Base-by-base conservation (phyloP, 441 rosid species). In the Eugenia klotzschiana region DNA sequence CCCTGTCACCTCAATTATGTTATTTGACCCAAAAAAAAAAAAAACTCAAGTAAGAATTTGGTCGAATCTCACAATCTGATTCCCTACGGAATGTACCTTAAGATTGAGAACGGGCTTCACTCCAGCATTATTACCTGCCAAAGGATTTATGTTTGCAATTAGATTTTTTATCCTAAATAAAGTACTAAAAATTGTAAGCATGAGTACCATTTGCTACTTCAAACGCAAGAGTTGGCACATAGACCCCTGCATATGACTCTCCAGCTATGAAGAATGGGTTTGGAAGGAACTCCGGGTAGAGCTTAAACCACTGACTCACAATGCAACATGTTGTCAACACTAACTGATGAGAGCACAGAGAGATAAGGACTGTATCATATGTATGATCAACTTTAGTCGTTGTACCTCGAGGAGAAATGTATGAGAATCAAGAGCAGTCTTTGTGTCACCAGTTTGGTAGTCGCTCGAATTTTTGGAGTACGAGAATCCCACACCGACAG, bases 231-330 rank as follows among this genome's bases (percentile, higher is more conserved):
- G 93, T 94, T 43, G 98, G 99, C 81, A 95, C 95, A 82, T 93
- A 96, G 64, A 96, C 83, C 85, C 98, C 98, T 82, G 98, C 98
- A 88, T 91, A 96, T 5, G 98, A 94, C 92, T 95, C 98, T 86
- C 99, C 98, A 25, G 98, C 84, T 80, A 96, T 86, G 84, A 86
- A 96, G 82, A 96, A 93, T 5, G 94, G 95, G 87, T 96, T 96
- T 79, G 94, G 81, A 51, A 91, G 95, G 88, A 94, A 95, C 88
- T 96, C 95, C 0, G 94, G 91, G 87, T 91, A 96, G 79, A 89
- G 90, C 87, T 91, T 88, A 88, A 96, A 94, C 98, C 99, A 96
- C 98, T 96, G 86, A 5, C 64, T 84, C 83, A 74, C 43, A 88
- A 83, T 51, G 73, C 58, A 57, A 60, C 84, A 79, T 81, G 27